Percentiles rank a stretch among this genome's conserved stretches.
Conservation (phyloP, 176 grass and related monocot genomes). For the Raddia distichophylla region DNA sequence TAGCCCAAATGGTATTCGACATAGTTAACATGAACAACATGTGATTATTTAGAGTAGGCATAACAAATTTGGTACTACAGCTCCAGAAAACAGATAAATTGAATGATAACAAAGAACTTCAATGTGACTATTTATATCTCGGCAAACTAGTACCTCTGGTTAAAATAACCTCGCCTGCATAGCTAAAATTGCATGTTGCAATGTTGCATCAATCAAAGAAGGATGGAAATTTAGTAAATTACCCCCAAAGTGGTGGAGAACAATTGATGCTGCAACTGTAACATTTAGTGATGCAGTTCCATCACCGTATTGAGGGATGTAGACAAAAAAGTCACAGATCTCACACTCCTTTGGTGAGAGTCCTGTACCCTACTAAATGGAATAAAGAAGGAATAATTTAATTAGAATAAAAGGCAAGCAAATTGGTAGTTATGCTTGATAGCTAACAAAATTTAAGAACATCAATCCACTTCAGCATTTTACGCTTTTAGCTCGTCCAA, state of each 20-base stretch:
- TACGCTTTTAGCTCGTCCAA: not conserved
- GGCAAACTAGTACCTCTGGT: not conserved
- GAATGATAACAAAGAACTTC: not conserved
- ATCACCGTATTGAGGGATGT: constrained; percentile 87
- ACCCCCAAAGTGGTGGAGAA: constrained; percentile 87
- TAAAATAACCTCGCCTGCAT: not conserved
- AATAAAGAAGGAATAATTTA: not conserved
- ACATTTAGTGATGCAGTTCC: constrained; percentile 98
- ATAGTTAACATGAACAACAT: not conserved
- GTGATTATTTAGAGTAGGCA: not conserved
- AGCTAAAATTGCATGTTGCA: not conserved
- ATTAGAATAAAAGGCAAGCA: not conserved
- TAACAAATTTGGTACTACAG: not conserved
- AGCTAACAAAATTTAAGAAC: not conserved
- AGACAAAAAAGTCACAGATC: constrained; percentile 91
- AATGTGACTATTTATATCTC: not conserved
- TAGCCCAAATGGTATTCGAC: not conserved
- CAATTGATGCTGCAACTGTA: constrained; percentile 89
- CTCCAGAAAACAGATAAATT: not conserved
- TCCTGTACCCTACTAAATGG: constrained; percentile 66
- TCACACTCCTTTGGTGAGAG: constrained; percentile 78
- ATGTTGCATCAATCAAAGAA: not conserved
- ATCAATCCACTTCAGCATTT: not conserved
- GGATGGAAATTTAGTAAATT: constrained; percentile 41
- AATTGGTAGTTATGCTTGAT: not conserved